These are phyloP conservation scores for Hemisphaericaspora lyxosophila DNA, from an alignment of 1,139 yeast genomes.

Conservation along the genomic window DNA sequence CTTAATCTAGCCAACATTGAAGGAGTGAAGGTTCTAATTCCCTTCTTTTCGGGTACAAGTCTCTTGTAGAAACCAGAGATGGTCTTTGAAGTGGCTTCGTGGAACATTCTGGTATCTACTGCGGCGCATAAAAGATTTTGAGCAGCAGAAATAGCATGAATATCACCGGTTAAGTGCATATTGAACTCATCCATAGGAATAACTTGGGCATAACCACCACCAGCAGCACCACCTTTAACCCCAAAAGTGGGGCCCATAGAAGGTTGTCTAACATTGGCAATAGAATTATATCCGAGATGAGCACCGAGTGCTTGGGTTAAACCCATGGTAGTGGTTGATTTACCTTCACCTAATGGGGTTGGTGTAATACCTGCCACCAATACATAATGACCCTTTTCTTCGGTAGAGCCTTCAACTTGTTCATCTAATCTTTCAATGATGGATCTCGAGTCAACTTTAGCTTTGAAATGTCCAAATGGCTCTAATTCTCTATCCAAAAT, in stretches of 20 bases:
- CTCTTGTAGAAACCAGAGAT: conserved; percentile 65
- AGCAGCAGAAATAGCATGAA: conserved; percentile 80
- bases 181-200: conserved; percentile 89
- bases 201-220: conserved; percentile 84
- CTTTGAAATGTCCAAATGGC: conserved; percentile 72
- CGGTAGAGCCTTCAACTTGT: conserved; percentile 46
- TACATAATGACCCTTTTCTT: conserved; percentile 58
- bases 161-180: conserved; percentile 83
- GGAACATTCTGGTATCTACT: conserved; percentile 81
- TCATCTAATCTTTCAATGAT: conserved; percentile 59
- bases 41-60: conserved; percentile 69
- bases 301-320: conserved; percentile 80
- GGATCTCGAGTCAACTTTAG: conserved; percentile 61
- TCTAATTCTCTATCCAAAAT: conserved; percentile 63
- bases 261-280: conserved; percentile 83
- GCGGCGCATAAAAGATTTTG: conserved; percentile 81
- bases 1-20: conserved; percentile 65
- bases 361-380: conserved; percentile 83
- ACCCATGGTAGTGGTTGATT: conserved; percentile 78
- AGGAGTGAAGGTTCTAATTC: conserved; percentile 61
- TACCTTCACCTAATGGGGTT: conserved; percentile 82
- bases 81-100: conserved; percentile 67
- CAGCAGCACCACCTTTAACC: conserved; percentile 88
- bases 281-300: conserved; percentile 63
- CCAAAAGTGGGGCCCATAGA: conserved; percentile 90